Evolutionary conservation across 2,329 filamentous ascomycete species (phyloP).

Genomic region (Sporothrix inflata): DNA sequence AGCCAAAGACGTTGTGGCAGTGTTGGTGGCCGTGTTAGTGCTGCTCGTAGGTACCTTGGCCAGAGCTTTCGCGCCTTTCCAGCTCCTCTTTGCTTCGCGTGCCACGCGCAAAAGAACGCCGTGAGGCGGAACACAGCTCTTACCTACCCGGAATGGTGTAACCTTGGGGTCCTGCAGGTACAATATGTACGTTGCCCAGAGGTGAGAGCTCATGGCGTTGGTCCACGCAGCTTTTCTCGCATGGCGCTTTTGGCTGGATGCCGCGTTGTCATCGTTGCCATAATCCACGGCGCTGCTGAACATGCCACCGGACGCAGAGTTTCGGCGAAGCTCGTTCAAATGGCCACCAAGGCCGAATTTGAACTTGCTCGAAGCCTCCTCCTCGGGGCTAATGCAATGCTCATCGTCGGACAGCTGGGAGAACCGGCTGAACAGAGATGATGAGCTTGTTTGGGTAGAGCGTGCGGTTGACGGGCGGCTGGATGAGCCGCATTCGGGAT

Average conservation of each 20-base stretch:
- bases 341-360: conserved; percentile 23
- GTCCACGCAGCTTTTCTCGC: conserved; percentile 63
- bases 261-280: conserved; percentile 11
- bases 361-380: conserved; percentile 43
- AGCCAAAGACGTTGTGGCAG: neutral
- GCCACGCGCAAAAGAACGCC: conserved; percentile 68
- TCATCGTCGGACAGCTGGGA: conserved; percentile 61
- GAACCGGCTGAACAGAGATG: conserved; percentile 59
- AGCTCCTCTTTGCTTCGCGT: conserved; percentile 67
- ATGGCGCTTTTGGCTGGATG: neutral
- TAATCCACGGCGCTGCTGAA: conserved; percentile 24
- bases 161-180: conserved; percentile 70
- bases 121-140: conserved; percentile 65
- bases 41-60: conserved; percentile 30
- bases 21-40: neutral
- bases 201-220: conserved; percentile 64
- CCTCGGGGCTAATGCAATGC: conserved; percentile 57
- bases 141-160: conserved; percentile 66
- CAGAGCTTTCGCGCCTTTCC: conserved; percentile 62
- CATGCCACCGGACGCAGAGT: conserved; percentile 23
- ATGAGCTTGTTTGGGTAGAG: conserved; percentile 60
- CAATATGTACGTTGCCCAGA: conserved; percentile 67
- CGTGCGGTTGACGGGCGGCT: conserved; percentile 63
- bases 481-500: conserved; percentile 54
- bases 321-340: conserved; percentile 26